Conservation (phyloP, 805 yeast species). For the Starmerella bombi region DNA sequence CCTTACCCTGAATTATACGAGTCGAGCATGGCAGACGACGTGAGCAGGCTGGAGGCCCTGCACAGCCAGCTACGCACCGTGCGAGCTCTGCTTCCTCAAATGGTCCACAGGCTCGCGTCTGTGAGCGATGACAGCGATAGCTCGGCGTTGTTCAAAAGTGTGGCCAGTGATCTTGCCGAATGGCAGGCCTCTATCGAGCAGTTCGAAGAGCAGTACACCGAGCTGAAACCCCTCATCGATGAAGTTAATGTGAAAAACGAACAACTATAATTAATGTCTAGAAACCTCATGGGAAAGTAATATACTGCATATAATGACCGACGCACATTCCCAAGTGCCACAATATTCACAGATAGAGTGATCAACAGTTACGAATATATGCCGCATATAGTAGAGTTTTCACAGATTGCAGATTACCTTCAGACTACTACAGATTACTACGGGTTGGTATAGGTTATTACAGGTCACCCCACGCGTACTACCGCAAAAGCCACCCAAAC, state of each 20-base stretch:
- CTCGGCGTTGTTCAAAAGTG: conserved; percentile 16
- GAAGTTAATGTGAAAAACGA: conserved; percentile 5
- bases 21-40: too few species aligned
- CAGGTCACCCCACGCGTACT: too few species aligned
- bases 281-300: background rate
- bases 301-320: background rate
- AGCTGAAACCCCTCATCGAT: conserved; percentile 13
- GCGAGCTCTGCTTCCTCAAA: conserved; percentile 18
- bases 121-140: conserved; percentile 14
- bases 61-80: conserved; percentile 15
- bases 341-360: too few species aligned
- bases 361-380: too few species aligned
- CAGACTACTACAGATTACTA: too few species aligned
- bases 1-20: too few species aligned
- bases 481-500: too few species aligned
- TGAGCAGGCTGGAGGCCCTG: conserved; percentile 10
- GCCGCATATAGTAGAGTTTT: too few species aligned
- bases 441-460: too few species aligned
- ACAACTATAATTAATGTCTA: too few species aligned
- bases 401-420: too few species aligned
- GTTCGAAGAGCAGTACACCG: conserved; percentile 11
- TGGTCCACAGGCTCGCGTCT: conserved; percentile 16
- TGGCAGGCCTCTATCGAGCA: conserved; percentile 12
- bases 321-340: too few species aligned
- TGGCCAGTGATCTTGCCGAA: conserved; percentile 13